These are phyloP conservation scores for Leishmania tarentolae DNA, from an alignment of 208 protist genomes.

Conservation along the genomic window DNA sequence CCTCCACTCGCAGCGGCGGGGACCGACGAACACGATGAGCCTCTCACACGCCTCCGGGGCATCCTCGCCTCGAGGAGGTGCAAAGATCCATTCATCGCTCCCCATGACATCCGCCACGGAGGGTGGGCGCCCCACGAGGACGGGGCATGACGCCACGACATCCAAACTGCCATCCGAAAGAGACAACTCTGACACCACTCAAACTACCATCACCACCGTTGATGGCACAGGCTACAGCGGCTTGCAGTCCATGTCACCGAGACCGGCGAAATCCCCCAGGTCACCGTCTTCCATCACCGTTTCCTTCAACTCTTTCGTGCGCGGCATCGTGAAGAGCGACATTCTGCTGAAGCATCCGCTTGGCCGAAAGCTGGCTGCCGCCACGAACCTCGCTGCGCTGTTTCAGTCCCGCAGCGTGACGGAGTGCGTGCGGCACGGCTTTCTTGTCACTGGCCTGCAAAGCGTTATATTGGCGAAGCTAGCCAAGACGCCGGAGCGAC, in stretches of 20 bases:
- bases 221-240: background rate
- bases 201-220: no score
- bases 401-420: constrained; percentile 78
- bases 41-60: background rate
- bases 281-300: constrained; percentile 38
- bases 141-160: background rate
- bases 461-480: constrained; percentile 71
- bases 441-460: constrained; percentile 75
- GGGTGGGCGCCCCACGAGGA: background rate
- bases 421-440: constrained; percentile 81
- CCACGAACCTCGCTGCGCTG: constrained; percentile 77
- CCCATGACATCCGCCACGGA: background rate
- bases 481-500: constrained; percentile 47
- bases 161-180: background rate
- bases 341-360: constrained; percentile 86
- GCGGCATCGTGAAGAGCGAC: constrained; percentile 75
- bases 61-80: background rate
- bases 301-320: constrained; percentile 87
- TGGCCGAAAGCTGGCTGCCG: constrained; percentile 73
- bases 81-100: background rate
- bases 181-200: background rate
- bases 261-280: constrained; percentile 9
- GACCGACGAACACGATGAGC: background rate
- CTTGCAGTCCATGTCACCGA: background rate
- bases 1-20: constrained; percentile 12